These are phyloP conservation scores for Phytophthora podocarpi DNA, from an alignment of 352 stramenopile species.

Conservation along the genomic window DNA sequence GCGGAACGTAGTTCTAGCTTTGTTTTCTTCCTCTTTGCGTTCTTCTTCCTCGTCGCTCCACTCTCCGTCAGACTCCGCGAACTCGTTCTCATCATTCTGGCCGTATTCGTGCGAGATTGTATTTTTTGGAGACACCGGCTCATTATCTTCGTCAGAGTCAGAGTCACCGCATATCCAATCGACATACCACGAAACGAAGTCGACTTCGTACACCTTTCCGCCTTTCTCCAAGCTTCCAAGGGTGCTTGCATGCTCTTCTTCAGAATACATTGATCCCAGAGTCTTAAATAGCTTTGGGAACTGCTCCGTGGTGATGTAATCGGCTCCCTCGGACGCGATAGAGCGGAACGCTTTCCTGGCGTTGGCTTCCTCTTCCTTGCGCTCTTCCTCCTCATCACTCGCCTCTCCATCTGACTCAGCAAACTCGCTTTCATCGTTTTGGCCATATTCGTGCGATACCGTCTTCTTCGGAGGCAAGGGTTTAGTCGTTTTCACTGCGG, in stretches of 20 bases:
- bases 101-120: conserved; percentile 45
- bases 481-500: not conserved
- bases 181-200: conserved; percentile 61
- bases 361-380: conserved; percentile 54
- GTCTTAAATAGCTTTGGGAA: conserved; percentile 56
- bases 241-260: conserved; percentile 43
- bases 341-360: conserved; percentile 42
- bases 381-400: conserved; percentile 57
- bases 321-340: conserved; percentile 25
- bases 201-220: conserved; percentile 43
- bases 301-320: conserved; percentile 31
- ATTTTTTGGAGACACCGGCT: not conserved
- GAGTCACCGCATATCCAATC: conserved; percentile 56
- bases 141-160: conserved; percentile 27
- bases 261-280: conserved; percentile 51
- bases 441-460: conserved; percentile 44
- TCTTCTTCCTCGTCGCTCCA: conserved; percentile 71
- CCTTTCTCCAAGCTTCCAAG: conserved; percentile 38
- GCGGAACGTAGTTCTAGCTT: conserved; percentile 46
- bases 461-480: no score
- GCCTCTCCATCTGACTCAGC: conserved; percentile 46
- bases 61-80: conserved; percentile 52
- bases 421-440: conserved; percentile 60
- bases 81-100: conserved; percentile 69
- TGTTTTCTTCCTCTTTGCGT: conserved; percentile 66